Base-by-base conservation (phyloP, 495 filamentous ascomycete species). In the Xanthoparmelia taractica region DNA sequence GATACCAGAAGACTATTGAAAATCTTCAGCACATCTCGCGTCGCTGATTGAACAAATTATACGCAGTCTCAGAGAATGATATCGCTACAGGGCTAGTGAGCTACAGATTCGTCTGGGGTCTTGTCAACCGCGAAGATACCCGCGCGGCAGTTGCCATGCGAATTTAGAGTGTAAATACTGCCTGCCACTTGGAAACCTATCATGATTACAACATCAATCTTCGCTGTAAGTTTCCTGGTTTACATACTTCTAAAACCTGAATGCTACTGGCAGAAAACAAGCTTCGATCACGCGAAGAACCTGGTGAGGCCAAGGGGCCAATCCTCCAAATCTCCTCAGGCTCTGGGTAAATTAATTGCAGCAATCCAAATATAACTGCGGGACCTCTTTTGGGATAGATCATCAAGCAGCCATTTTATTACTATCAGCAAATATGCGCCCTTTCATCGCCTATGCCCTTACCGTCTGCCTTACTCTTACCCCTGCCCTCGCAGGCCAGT, bases 61-160 rank as follows among this genome's bases (percentile, higher is more conserved):
- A 15, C 27, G 31, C 18, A 23, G 13, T 41, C 4, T 36, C 25
- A 10, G 40, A 20, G 17, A 43, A 4, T n/a, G n/a, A n/a, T n/a
- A n/a, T n/a, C n/a, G n/a, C n/a, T n/a, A n/a, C n/a, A n/a, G n/a
- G n/a, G n/a, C n/a, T n/a, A n/a, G n/a, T 5, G 17, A 13, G 34
- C 23, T 11, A 40, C 8, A 40, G 38, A 40, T 8, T 15, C 7
- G 8, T 40, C 8, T 40, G 12, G 2, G 20, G 4, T 20, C 4
- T 18, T 43, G 15, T 40, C 11, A 43, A 62, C 36, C 48, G 48
- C 48, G 37, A 57, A 8, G 29, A 57, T 33, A 57, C 29, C 60
- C 60, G 60, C 15, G 36, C 52, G 52, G n/a, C 52, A 25, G 60
- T 63, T 63, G 60, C 52, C 34, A 63, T 63, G 60, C 2, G 52